Base-by-base conservation (phyloP, 2,329 filamentous ascomycete genomes). In the Hypoxylon sp. region DNA sequence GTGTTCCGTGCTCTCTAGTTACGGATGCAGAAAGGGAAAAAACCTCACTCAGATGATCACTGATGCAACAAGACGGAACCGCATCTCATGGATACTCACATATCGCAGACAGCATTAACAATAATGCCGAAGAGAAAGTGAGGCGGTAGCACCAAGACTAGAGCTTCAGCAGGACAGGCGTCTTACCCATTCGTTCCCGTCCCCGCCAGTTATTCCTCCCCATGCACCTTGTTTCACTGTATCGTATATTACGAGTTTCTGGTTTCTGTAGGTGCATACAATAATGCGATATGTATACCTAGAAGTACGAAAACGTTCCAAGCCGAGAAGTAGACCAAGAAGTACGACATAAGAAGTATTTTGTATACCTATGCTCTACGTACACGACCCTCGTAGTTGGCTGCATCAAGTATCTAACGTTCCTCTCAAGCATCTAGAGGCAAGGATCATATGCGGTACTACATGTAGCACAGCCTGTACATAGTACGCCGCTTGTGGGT, bases 1-100 rank as follows among this genome's bases (percentile, higher is more conserved):
- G 11, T 21, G 37, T 53, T 53, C 37, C 24, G 17, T 29, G 17
- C 13, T 27, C 5, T 27, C 24, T 27, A 5, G 2, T 13, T 32
- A 31, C 37, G 54, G 31, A 42, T 48, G 46, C 50, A 59, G 11
- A 47, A 11, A 27, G 15, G 44, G 15, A 32, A 39, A 66, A 69
- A 66, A 62, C 19, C 53, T 62, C 52, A 37, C 27, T 66, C 62
- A 54, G 58, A 60, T 63, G 58, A 63, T 56, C 51, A 50, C 13
- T 29, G 35, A 53, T 65, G 46, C 51, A 63, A 47, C 50, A 59
- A 52, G 11, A 50, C 19, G 11, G 32, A 65, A 59, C 35, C 24
- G 32, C 7, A 17, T 48, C n/a, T 31, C n/a, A 60, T 48, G 35
- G 56, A 29, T 62, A 62, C 42, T n/a, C 55, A 57, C 52, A 42